A percentile compares a stretch with the other conserved stretches of the same genome.
Conservation (phyloP, 345 rosid genomes). For the Brassica rapa region DNA sequence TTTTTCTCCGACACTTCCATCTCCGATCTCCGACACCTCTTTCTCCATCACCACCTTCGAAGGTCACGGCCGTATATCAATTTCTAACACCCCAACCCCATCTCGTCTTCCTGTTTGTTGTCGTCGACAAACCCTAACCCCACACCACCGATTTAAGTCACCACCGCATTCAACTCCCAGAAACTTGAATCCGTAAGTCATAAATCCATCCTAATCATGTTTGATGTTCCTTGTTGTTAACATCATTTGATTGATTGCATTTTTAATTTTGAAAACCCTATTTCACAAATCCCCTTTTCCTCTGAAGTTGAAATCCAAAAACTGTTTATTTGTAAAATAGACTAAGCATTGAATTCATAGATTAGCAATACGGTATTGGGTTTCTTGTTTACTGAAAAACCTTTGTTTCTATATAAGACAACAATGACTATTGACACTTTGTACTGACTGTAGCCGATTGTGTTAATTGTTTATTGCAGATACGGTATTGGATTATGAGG, state of each 20-base stretch:
- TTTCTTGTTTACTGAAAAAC: too few relatives aligned
- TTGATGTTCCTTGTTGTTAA: neutral
- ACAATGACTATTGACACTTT: too few relatives aligned
- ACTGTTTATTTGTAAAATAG: neutral
- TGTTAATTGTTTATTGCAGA: too few relatives aligned
- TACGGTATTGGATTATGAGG: conserved; percentile 9
- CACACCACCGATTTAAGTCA: neutral
- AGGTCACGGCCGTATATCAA: neutral
- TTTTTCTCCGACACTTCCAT: neutral
- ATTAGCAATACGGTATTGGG: too few relatives aligned
- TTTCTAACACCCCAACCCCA: neutral
- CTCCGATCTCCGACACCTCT: neutral
- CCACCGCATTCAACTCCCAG: neutral
- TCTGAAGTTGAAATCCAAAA: neutral
- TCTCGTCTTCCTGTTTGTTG: neutral
- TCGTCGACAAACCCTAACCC: neutral
- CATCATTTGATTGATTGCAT: neutral
- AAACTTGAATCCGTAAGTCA: neutral
- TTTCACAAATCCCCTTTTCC: neutral
- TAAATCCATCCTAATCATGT: neutral
- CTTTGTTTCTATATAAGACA: too few relatives aligned
- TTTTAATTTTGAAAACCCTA: neutral
- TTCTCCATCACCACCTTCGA: neutral
- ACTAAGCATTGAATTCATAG: neutral
- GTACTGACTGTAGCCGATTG: too few relatives aligned